These are phyloP conservation scores for Trypanosoma congolense DNA, from an alignment of 208 protist genomes.

Conservation along the genomic window DNA sequence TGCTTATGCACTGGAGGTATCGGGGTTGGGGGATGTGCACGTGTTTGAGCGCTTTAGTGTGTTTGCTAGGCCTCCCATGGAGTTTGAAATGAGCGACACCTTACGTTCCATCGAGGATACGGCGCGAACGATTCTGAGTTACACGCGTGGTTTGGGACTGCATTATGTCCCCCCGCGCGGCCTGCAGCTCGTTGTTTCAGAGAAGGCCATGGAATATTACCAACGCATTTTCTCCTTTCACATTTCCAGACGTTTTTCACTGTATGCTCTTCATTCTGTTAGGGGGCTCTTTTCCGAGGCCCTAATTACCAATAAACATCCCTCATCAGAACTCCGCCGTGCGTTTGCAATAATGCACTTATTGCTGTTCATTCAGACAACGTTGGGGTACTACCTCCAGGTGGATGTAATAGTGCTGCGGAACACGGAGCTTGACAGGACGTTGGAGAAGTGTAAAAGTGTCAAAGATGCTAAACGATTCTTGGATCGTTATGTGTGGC, in stretches of 20 bases:
- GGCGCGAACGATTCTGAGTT: slow-evolving; percentile 39
- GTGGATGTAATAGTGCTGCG: slow-evolving; percentile 66
- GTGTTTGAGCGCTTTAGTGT: slow-evolving; percentile 23
- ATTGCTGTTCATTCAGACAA: slow-evolving; percentile 55
- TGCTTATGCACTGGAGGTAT: slow-evolving; percentile 25
- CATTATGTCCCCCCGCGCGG: slow-evolving; percentile 45
- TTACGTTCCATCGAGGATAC: slow-evolving; percentile 50
- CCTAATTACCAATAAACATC: slow-evolving; percentile 45
- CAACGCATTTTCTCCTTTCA: slow-evolving; percentile 67
- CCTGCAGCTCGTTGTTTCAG: slow-evolving; percentile 58
- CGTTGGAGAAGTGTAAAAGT: slow-evolving; percentile 37
- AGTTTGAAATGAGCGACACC: not conserved
- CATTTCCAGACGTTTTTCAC: slow-evolving; percentile 51
- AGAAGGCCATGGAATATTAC: slow-evolving; percentile 71
- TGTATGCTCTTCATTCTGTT: slow-evolving; percentile 51
- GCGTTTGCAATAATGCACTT: slow-evolving; percentile 59
- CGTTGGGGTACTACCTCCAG: slow-evolving; percentile 66
- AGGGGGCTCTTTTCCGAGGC: slow-evolving; percentile 55
- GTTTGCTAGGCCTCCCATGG: slow-evolving; percentile 20
- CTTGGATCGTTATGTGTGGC: slow-evolving; percentile 77
- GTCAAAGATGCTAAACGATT: slow-evolving; percentile 69
- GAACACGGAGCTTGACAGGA: slow-evolving; percentile 34
- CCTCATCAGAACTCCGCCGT: slow-evolving; percentile 57
- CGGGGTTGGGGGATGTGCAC: slow-evolving; percentile 26
- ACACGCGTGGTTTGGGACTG: slow-evolving; percentile 36